phyloP scores from a whole-genome alignment of 208 protist genomes.

The Trypanosoma scelopori region DNA sequence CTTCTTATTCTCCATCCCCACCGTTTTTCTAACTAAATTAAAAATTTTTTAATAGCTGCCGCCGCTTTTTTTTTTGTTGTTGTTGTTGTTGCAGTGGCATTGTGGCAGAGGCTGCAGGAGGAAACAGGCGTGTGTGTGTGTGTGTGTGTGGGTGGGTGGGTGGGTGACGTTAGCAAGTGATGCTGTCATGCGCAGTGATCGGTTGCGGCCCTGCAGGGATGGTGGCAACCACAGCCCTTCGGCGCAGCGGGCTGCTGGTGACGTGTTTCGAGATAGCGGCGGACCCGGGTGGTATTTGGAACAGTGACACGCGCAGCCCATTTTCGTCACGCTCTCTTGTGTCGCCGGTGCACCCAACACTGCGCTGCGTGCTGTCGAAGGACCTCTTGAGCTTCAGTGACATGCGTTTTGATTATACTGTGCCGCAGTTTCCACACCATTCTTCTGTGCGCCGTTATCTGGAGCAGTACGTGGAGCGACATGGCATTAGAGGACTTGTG shows the following conservation, averaged over 20 bases:
- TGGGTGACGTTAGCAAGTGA: conserved; percentile 17
- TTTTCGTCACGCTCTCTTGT: conserved; percentile 69
- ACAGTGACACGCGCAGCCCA: conserved; percentile 55
- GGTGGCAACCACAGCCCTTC: conserved; percentile 57
- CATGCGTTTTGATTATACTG: conserved; percentile 76
- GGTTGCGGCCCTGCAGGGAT: conserved; percentile 88
- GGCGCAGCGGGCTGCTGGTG: conserved; percentile 77
- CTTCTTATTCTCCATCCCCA: too few species aligned
- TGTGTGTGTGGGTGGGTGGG: too few species aligned
- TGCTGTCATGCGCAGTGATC: conserved; percentile 88
- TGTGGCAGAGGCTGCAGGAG: not conserved
- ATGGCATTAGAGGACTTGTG: conserved; percentile 65
- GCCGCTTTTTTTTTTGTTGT: conserved; percentile 6
- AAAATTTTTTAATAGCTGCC: too few species aligned
- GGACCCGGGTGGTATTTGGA: conserved; percentile 79
- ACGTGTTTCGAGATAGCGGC: conserved; percentile 82
- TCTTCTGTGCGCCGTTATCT: conserved; percentile 79
- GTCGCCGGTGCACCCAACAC: conserved; percentile 77
- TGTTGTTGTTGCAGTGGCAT: too few species aligned
- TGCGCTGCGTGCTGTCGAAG: conserved; percentile 86
- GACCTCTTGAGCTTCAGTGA: conserved; percentile 87
- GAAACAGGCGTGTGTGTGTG: too few species aligned
- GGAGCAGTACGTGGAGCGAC: conserved; percentile 60
- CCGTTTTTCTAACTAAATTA: too few species aligned
- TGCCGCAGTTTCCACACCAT: conserved; percentile 87